A percentile compares a stretch with the other conserved stretches of the same genome.
These are phyloP conservation scores for Cardamine occulta DNA, from an alignment of 345 rosid genomes.

Conservation along the genomic window DNA sequence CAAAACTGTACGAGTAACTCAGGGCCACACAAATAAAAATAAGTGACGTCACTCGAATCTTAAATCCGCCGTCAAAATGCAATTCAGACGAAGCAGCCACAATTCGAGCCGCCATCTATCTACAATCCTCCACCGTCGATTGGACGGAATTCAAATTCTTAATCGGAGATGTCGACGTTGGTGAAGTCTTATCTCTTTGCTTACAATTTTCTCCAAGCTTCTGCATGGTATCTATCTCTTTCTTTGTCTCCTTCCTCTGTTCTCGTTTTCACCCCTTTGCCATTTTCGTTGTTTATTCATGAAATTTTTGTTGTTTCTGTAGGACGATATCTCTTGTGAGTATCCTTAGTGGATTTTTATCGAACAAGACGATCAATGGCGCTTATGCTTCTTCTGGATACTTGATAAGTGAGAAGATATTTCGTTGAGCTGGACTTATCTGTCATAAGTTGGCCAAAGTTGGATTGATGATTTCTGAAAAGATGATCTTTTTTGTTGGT, in stretches of 20 bases:
- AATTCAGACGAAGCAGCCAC: conserved; percentile 11
- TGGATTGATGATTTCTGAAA: conserved; percentile 3
- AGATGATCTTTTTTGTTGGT: conserved; percentile 1
- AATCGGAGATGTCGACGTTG: conserved; percentile 34
- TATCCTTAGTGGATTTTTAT: conserved; percentile 43
- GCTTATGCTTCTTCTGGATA: conserved; percentile 75
- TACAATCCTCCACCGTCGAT: conserved; percentile 26
- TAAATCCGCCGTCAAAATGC: conserved; percentile 31
- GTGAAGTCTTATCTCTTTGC: conserved; percentile 62
- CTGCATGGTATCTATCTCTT: conserved; percentile 53
- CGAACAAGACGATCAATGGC: conserved; percentile 50
- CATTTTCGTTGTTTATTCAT: not conserved
- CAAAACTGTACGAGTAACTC: conserved; percentile 14
- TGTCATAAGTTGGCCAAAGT: not conserved
- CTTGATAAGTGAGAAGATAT: conserved; percentile 55
- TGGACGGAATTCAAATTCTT: not conserved
- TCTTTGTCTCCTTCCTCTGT: not conserved
- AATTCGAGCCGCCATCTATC: conserved; percentile 3
- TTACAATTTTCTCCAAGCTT: conserved; percentile 77
- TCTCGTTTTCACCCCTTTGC: not conserved
- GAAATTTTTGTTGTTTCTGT: conserved; percentile 14
- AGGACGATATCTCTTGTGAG: conserved; percentile 61
- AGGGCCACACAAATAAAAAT: conserved; percentile 28
- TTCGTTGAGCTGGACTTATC: not conserved
- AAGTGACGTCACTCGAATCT: conserved; percentile 38